Base-by-base conservation (phyloP, 2,329 filamentous ascomycete species). In the Stemphylium beticola region DNA sequence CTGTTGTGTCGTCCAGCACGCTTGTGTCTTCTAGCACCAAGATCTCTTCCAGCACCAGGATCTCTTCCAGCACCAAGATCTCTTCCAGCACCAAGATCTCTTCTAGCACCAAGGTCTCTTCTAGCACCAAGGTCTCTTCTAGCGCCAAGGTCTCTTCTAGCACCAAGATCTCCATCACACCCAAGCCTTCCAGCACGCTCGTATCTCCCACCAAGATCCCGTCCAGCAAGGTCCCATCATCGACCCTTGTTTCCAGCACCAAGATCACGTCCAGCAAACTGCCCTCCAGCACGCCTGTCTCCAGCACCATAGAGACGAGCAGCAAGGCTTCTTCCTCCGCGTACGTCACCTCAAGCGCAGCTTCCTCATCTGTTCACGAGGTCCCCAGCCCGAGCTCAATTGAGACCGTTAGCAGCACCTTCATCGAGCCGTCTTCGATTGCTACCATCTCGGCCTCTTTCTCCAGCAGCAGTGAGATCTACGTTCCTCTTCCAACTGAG, bases 1-100 rank as follows among this genome's bases (percentile, higher is more conserved):
- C 61, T 15, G 34, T 60, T 29, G 41, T 60, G 17, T 49, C 63
- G 15, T 62, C 50, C 15, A 59, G 49, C 57, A 40, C 47, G 14
- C 33, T 20, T 24, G 12, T 37, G 0, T 39, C 55, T 2, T 54
- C 54, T 1, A 49, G 18, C 10, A 38, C 49, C 6, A 29, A 12
- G 15, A 29, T 24, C 22, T 24, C 33, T 34, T 51, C 49, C 8
- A 51, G 17, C 26, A 44, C 38, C n/a, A 44, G 33, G 12, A 22
- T 32, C 5, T 33, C 50, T 18, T 49, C 50, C 31, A 41, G 41
- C 40, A 29, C 22, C 7, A 17, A 20, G 39, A 15, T 38, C 11
- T n/a, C 63, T 18, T 62, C 50, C 15, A 59, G 49, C 57, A 40
- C 47, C 15, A 36, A 26, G 31, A n/a, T 37, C 0, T 39, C 55